These are phyloP conservation scores for Xylaria nigripes DNA, from an alignment of 495 filamentous ascomycete genomes.

Conservation along the genomic window DNA sequence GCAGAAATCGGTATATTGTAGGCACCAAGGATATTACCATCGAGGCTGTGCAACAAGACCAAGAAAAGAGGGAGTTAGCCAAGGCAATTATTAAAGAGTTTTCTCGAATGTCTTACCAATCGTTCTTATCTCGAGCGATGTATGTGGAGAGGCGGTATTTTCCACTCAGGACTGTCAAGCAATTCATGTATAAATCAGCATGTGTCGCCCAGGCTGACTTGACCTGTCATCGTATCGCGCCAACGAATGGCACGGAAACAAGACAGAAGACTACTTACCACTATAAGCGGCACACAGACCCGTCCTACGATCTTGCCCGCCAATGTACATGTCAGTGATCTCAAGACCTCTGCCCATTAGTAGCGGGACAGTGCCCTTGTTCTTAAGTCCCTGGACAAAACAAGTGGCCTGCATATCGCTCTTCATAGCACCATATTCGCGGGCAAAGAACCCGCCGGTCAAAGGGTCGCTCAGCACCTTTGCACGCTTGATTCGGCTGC, in stretches of 20 bases:
- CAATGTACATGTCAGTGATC: conserved; percentile 22
- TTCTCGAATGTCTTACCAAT: neutral
- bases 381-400: conserved; percentile 16
- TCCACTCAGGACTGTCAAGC: neutral
- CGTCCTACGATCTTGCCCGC: conserved; percentile 10
- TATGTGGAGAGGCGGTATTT: conserved; percentile 11
- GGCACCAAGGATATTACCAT: neutral
- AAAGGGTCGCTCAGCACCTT: conserved; percentile 11
- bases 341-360: neutral
- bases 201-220: neutral
- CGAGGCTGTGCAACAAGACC: too few species aligned
- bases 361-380: neutral
- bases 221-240: neutral
- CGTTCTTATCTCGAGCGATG: conserved; percentile 17
- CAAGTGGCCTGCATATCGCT: conserved; percentile 15
- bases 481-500: conserved; percentile 20
- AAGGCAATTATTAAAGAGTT: too few species aligned
- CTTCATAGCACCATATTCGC: conserved; percentile 15
- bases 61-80: too few species aligned
- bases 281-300: conserved; percentile 24
- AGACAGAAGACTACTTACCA: conserved; percentile 17
- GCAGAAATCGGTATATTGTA: neutral
- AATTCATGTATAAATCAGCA: neutral
- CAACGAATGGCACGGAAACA: neutral
- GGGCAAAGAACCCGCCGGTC: conserved; percentile 21